Conservation (phyloP, 345 rosid genomes). For the Salix viminalis region DNA sequence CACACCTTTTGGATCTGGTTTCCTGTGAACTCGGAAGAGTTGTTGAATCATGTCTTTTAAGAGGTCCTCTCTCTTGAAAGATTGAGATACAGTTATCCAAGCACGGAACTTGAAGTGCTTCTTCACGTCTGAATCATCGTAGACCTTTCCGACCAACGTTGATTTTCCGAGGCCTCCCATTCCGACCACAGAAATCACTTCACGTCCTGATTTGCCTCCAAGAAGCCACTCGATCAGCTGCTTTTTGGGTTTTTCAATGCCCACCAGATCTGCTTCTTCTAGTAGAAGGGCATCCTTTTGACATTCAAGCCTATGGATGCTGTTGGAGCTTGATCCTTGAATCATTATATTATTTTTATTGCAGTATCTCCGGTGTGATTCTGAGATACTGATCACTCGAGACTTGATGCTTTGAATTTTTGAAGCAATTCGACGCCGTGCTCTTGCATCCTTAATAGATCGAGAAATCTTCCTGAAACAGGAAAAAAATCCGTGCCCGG, state of each 20-base stretch:
- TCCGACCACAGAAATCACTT: conserved; percentile 11
- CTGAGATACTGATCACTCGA: conserved; percentile 6
- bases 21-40: not conserved
- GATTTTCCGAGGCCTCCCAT: conserved; percentile 22
- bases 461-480: not conserved
- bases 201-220: not conserved
- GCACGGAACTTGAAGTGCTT: conserved; percentile 17
- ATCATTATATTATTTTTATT: conserved; percentile 12
- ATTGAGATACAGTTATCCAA: conserved; percentile 19
- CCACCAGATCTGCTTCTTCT: conserved; percentile 22
- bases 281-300: conserved; percentile 26
- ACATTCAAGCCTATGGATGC: not conserved
- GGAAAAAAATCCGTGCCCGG: not conserved
- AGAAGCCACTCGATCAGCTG: conserved; percentile 15
- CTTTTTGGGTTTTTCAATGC: conserved; percentile 16
- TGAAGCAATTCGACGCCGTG: conserved; percentile 19
- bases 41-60: conserved; percentile 12
- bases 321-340: conserved; percentile 2
- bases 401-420: conserved; percentile 16
- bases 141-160: conserved; percentile 13
- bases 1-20: conserved; percentile 7
- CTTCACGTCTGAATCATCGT: conserved; percentile 13
- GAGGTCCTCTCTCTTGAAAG: conserved; percentile 6
- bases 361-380: conserved; percentile 11
- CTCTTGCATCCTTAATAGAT: conserved; percentile 13